phyloP scores from a whole-genome alignment of 129 eudicot genomes.

The Flaveria ramosissima region DNA sequence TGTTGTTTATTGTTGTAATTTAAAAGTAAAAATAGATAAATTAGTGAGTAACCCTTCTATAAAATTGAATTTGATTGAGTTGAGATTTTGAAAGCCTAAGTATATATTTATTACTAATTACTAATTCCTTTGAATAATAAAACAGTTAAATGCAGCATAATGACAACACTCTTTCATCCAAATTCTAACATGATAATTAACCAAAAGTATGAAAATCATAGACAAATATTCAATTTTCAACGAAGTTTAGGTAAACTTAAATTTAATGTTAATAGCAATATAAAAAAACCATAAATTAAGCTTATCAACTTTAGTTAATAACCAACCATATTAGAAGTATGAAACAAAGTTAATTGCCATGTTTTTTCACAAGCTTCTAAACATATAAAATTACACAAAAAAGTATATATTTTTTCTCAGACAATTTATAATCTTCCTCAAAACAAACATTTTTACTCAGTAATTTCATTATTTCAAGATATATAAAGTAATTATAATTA shows the following conservation, averaged over 20 bases:
- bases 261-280: too few species aligned
- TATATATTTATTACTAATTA: too few species aligned
- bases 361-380: not conserved
- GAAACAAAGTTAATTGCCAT: not conserved
- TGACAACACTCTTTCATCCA: not conserved
- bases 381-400: not conserved
- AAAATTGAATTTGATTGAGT: too few species aligned
- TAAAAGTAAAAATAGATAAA: too few species aligned
- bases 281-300: not conserved
- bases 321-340: not conserved
- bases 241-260: not conserved
- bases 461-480: not conserved
- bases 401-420: not conserved
- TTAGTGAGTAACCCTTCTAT: too few species aligned
- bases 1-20: too few species aligned
- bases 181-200: not conserved
- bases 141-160: not conserved
- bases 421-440: not conserved
- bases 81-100: too few species aligned
- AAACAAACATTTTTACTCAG: not conserved
- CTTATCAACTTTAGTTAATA: not conserved
- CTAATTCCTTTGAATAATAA: too few species aligned
- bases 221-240: not conserved
- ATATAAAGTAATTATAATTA: not conserved
- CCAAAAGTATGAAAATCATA: not conserved